A percentile compares a stretch with the other conserved stretches of the same genome.
Evolutionary conservation across 2,329 filamentous ascomycete genomes (phyloP).

Genomic region (Colletotrichum sp.): DNA sequence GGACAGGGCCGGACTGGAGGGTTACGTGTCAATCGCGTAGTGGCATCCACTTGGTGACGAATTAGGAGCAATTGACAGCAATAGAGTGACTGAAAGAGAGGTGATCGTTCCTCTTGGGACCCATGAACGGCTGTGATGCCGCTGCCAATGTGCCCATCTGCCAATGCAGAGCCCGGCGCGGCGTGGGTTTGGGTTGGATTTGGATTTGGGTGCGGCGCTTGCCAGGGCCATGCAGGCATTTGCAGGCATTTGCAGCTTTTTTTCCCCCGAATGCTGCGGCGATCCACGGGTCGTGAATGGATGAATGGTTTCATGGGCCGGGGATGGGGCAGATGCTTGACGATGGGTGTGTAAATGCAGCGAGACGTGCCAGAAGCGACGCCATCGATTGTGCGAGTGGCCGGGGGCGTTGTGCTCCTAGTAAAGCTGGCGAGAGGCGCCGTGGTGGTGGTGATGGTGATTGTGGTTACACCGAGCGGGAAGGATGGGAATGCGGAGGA

Average conservation of each 20-base stretch:
- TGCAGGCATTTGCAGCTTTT: not conserved
- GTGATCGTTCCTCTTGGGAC: not conserved
- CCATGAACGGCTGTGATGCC: not conserved
- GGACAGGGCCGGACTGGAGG: not conserved
- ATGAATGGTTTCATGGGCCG: not conserved
- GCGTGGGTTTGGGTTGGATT: not conserved
- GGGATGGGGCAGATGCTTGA: not conserved
- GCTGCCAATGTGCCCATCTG: conserved; percentile 9
- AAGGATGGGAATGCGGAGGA: not conserved
- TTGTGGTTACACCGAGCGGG: not conserved
- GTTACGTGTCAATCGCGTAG: conserved; percentile 19
- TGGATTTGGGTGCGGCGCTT: conserved; percentile 3
- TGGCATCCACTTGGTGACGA: conserved; percentile 13
- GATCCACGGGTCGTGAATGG: not conserved
- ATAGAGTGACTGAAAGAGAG: conserved; percentile 6
- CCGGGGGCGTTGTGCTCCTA: not conserved
- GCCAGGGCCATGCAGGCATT: not conserved
- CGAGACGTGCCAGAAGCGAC: not conserved
- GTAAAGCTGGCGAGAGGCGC: not conserved
- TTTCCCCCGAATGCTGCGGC: not conserved
- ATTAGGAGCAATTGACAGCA: conserved; percentile 4
- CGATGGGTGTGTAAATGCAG: not conserved
- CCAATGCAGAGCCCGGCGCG: not conserved
- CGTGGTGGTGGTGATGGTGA: not conserved
- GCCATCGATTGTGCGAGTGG: not conserved